Evolutionary conservation across 306 rosid species (phyloP).

Genomic region (Castanea crenata): DNA sequence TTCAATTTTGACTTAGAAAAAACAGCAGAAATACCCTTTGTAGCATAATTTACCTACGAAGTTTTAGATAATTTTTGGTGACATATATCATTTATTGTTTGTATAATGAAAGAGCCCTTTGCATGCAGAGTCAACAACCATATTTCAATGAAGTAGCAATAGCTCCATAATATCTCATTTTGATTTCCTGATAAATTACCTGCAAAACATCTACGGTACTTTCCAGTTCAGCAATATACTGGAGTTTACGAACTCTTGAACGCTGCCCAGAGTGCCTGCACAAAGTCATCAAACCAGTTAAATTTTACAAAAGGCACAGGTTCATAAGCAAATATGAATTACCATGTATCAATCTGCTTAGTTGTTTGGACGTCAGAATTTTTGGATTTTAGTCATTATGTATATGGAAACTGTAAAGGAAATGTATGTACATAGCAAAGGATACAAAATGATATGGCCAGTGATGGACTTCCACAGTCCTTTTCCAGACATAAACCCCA

Average conservation of each 20-base stretch:
- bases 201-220: constrained; percentile 41
- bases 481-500: background rate
- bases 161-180: background rate
- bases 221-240: constrained; percentile 48
- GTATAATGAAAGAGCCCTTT: background rate
- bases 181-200: constrained; percentile 19
- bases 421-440: background rate
- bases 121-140: background rate
- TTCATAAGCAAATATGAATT: background rate
- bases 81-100: background rate
- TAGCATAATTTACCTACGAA: background rate
- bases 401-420: background rate
- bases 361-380: background rate
- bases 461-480: background rate
- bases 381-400: background rate
- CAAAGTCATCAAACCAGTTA: background rate
- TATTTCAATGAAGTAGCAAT: background rate
- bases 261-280: constrained; percentile 55
- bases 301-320: background rate
- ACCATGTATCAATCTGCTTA: background rate
- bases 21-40: background rate
- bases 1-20: background rate
- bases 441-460: background rate
- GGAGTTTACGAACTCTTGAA: constrained; percentile 53
- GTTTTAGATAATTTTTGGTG: background rate